Percentiles rank a stretch among this genome's conserved stretches.
Conservation (phyloP, 768 basidiomycete species). For the Tulasnella sp. region DNA sequence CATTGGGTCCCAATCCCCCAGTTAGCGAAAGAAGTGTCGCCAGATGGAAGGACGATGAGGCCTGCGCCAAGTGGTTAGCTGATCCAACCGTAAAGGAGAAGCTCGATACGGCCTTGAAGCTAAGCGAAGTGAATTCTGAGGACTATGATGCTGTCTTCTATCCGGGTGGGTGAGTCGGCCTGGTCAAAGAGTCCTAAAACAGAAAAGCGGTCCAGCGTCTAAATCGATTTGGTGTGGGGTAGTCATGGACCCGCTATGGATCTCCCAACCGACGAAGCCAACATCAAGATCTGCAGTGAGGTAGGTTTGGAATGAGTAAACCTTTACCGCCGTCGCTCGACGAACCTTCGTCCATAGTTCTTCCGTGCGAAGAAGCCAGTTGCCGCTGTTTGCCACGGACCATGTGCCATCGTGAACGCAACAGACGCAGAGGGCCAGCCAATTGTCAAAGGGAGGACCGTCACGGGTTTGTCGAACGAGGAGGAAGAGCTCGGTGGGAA, state of each 20-base stretch:
- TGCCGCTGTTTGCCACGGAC: constrained; percentile 71
- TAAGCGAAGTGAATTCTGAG: constrained; percentile 47
- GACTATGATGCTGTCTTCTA: constrained; percentile 72
- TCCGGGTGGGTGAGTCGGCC: constrained; percentile 47
- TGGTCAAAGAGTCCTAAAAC: neutral
- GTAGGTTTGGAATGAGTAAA: constrained; percentile 28
- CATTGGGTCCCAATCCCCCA: constrained; percentile 61
- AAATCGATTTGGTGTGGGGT: neutral
- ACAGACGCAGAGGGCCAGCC: constrained; percentile 51
- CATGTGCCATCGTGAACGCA: constrained; percentile 55
- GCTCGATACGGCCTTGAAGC: constrained; percentile 48
- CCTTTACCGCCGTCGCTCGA: neutral
- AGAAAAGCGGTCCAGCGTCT: neutral
- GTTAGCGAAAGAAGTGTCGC: constrained; percentile 51
- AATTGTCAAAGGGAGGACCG: constrained; percentile 50
- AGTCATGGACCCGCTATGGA: constrained; percentile 66
- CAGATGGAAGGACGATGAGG: constrained; percentile 46
- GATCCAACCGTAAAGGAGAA: constrained; percentile 48
- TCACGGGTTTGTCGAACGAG: constrained; percentile 62
- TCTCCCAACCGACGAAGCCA: constrained; percentile 48
- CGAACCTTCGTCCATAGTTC: constrained; percentile 40
- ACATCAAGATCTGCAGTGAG: constrained; percentile 50
- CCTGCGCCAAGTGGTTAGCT: constrained; percentile 48
- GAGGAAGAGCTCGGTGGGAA: constrained; percentile 50
- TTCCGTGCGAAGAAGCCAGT: constrained; percentile 59